Percentiles rank a stretch among this genome's conserved stretches.
phyloP scores from a whole-genome alignment of 768 basidiomycete species.

The Lactifluus pinguis region DNA sequence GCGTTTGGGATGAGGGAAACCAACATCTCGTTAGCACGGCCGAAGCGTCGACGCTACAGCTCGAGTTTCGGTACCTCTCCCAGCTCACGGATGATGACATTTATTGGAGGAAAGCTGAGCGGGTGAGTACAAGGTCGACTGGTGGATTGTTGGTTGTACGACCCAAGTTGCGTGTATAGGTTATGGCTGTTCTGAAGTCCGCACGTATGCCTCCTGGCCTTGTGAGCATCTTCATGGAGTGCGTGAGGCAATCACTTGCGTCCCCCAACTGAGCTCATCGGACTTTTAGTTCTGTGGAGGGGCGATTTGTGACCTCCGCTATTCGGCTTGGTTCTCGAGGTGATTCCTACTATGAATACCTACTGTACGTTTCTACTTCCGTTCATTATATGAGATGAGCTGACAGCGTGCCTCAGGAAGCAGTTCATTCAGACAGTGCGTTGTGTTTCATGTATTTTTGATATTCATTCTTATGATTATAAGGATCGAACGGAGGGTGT shows the following conservation, averaged over 20 bases:
- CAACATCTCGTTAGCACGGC: conserved; percentile 65
- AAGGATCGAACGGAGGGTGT: conserved; percentile 66
- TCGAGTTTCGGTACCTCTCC: conserved; percentile 87
- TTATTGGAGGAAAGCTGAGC: conserved; percentile 79
- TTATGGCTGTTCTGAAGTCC: conserved; percentile 61
- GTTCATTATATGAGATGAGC: conserved; percentile 1
- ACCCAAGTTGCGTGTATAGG: conserved; percentile 27
- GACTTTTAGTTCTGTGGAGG: conserved; percentile 35
- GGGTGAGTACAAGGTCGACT: conserved; percentile 32
- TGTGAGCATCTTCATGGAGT: conserved; percentile 82
- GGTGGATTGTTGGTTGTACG: not conserved
- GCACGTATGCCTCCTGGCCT: conserved; percentile 62
- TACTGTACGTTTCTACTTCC: conserved; percentile 44
- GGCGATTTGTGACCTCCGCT: conserved; percentile 52
- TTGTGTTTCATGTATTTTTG: not conserved
- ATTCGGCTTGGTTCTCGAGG: conserved; percentile 88
- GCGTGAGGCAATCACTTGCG: conserved; percentile 1
- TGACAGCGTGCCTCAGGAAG: conserved; percentile 34
- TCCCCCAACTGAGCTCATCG: not conserved
- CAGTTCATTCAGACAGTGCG: conserved; percentile 68
- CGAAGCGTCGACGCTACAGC: conserved; percentile 81
- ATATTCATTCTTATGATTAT: conserved; percentile 6
- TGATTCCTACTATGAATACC: conserved; percentile 91
- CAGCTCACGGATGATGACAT: conserved; percentile 62
- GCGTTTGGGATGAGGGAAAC: conserved; percentile 51